Evolutionary conservation across 2,329 filamentous ascomycete species (phyloP), one percentile per base, ranked within the genome.

Genomic region (Ophiosphaerella korrae): DNA sequence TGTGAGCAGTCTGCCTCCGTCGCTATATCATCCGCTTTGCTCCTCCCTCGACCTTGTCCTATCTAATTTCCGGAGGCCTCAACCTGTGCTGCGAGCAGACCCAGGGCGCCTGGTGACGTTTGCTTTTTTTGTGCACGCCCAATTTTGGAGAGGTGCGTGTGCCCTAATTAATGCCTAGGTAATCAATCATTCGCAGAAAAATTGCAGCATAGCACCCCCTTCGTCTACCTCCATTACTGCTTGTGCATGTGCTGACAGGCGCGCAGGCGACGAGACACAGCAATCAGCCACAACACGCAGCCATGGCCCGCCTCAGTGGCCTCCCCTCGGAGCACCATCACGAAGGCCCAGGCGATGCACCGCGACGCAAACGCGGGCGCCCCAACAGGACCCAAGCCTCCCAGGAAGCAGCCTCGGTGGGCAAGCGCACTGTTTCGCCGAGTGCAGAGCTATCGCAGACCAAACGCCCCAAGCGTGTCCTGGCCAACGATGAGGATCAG

Each of bases 291-390:
- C 18, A 21, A 4, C 18, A 21, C 6, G 16, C 55, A 41, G 52
- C 43, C 53, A 73, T 73, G 69, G 70, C 69, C 52, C 68, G 68
- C 38, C 60, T 70, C 40, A 67, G 63, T 52, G 67, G 69, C 44
- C 63, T 71, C 7, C 64, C 68, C 38, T 70, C 69, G 32, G 68
- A 72, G 58, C 70, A 70, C 60, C 71, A 72, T 50, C 63, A 67
- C 50, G 61, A 68, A 42, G 70, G 69, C 24, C 69, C 70, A 18
- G 70, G 66, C 8, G 68, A 72, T 48, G 62, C 66, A 36, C 62
- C 68, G 7, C 67, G 66, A 41, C 69, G 69, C 49, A 64, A 65
- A 45, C 63, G 63, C 46, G 62, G 65, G 48, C 68, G 70, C 42
- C 60, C 60, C 3, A 53, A 55, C 16, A 71, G 68, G 61, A 58